Conservation (phyloP, 805 yeast species). For the Ogataea populi-albae region DNA sequence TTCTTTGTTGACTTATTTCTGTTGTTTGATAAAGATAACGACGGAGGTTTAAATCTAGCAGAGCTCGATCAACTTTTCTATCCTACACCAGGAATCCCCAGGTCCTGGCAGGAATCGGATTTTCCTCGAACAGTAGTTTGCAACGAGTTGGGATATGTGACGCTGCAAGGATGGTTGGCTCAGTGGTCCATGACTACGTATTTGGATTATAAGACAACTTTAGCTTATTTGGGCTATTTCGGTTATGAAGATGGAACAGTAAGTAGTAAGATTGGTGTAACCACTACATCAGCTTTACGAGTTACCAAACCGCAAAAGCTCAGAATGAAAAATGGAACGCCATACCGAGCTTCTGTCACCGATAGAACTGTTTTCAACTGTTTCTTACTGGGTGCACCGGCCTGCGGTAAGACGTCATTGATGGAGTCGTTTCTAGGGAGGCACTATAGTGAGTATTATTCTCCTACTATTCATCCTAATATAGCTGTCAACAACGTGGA, state of each 20-base stretch:
- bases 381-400: slow-evolving; percentile 78
- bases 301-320: slow-evolving; percentile 78
- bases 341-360: slow-evolving; percentile 61
- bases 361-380: slow-evolving; percentile 94
- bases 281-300: slow-evolving; percentile 53
- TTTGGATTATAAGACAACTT: slow-evolving; percentile 75
- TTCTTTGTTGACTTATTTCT: slow-evolving; percentile 88
- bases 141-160: slow-evolving; percentile 84
- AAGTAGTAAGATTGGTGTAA: slow-evolving; percentile 14
- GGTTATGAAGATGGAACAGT: slow-evolving; percentile 63
- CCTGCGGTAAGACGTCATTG: slow-evolving; percentile 84
- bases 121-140: slow-evolving; percentile 89
- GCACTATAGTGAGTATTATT: slow-evolving; percentile 62
- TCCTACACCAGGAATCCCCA: slow-evolving; percentile 93
- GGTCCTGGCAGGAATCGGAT: slow-evolving; percentile 76
- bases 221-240: slow-evolving; percentile 84
- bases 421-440: slow-evolving; percentile 80
- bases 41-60: slow-evolving; percentile 81
- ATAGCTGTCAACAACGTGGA: slow-evolving; percentile 92
- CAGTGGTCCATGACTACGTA: slow-evolving; percentile 98
- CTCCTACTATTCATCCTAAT: slow-evolving; percentile 79
- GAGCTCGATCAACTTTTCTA: slow-evolving; percentile 71
- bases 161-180: slow-evolving; percentile 97
- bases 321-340: slow-evolving; percentile 61
- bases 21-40: slow-evolving; percentile 89